These are phyloP conservation scores for Rutstroemia sp. DNA, from an alignment of 2,329 filamentous ascomycete genomes.

Conservation along the genomic window DNA sequence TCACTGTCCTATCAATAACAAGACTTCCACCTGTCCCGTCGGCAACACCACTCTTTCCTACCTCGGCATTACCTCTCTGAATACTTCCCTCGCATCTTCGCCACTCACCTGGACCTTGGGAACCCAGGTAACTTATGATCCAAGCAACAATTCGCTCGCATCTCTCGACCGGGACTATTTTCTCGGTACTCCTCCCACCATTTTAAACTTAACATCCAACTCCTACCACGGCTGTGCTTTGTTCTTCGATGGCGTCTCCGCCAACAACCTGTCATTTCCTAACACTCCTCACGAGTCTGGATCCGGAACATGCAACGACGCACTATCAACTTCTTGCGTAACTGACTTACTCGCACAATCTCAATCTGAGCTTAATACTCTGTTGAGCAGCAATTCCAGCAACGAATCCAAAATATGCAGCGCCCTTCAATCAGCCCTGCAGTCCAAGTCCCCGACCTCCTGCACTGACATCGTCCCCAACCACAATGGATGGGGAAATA, in stretches of 20 bases:
- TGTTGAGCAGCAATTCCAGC: too few species aligned
- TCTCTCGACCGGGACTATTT: background rate
- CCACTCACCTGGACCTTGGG: background rate
- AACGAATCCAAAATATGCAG: background rate
- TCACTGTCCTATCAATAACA: background rate
- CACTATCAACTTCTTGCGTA: too few species aligned
- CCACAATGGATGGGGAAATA: background rate
- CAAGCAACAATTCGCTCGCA: background rate
- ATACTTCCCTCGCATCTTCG: background rate
- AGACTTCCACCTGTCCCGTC: background rate
- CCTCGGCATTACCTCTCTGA: background rate
- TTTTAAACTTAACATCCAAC: background rate
- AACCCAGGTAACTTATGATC: background rate
- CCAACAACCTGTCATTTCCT: too few species aligned
- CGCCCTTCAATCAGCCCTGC: background rate
- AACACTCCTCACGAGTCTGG: too few species aligned
- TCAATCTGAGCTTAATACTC: too few species aligned
- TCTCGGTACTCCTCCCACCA: background rate
- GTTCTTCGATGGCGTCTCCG: background rate
- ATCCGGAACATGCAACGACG: too few species aligned
- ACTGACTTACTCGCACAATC: too few species aligned
- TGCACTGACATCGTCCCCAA: background rate
- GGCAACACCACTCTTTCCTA: background rate
- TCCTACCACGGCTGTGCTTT: background rate
- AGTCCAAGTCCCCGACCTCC: background rate